Evolutionary conservation across 2,329 filamentous ascomycete genomes (phyloP), one percentile per base, ranked within the genome.

Genomic region (Aspergillus sp.): DNA sequence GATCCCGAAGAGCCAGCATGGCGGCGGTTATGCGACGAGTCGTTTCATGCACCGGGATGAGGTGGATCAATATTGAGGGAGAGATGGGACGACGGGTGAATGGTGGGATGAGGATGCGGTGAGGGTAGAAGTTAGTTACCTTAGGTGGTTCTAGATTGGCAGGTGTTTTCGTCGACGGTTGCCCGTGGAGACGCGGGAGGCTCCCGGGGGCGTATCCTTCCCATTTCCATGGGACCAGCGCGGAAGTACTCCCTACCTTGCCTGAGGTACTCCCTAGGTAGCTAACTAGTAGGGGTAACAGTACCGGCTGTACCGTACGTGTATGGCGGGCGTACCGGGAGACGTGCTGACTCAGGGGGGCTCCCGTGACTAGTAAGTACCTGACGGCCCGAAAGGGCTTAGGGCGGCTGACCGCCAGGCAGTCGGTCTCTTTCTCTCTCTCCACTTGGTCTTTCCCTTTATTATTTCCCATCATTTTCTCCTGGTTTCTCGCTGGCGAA

Each of bases 1-100:
- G 92, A 76, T 96, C 90, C 69, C 87, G 85, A 71, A 89, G 83
- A 61, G 90, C 90, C 73, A 92, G 82, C 91, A 93, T 96, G 60
- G 63, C 80, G 69, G 67, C 68, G 62, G 59, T 57, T 64, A 31
- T 20, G 60, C 29, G 56, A 54, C 59, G 36, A 46, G 16, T 18
- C 29, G 65, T 49, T 45, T 64, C 69, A 71, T 73, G 55, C 61
- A 69, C 57, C 20, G 36, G 24, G 7, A 14, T 42, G 45, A 29
- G 24, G 36, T 49, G 4, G 56, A 20, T 18, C 24, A 46, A 3
- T 9, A 47, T 29, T 29, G 45, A 47, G 22, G 45, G 45, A 42
- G 36, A 14, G 36, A 36, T 24, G 26, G 49, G 36, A 39, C 14
- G 36, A 50, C 49, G 26, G 26, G 7, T 29, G 26, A 29, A 29